Evolutionary conservation across 257 asterid species (phyloP).

Genomic region (Scutellaria minor): DNA sequence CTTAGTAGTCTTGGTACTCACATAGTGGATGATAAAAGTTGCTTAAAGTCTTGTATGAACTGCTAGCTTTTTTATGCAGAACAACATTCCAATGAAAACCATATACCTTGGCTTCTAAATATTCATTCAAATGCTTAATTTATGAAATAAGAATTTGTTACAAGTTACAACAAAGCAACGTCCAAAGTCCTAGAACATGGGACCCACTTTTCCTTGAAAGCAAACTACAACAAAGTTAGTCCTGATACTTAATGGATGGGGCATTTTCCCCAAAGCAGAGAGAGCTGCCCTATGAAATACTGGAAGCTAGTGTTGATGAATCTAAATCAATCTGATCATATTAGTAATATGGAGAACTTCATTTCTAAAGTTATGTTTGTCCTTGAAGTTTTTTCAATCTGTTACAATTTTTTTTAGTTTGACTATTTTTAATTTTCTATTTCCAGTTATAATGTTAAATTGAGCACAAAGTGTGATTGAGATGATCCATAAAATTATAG

Average conservation of each 20-base stretch:
- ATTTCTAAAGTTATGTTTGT: conserved; percentile 2
- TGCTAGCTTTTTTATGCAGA: conserved; percentile 6
- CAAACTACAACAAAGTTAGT: neutral
- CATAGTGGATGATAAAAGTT: conserved; percentile 10
- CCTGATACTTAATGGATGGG: conserved; percentile 25
- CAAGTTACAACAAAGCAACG: conserved; percentile 22
- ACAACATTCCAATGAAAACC: neutral
- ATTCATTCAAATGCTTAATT: conserved; percentile 26
- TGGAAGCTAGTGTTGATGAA: neutral
- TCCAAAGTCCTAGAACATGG: conserved; percentile 25
- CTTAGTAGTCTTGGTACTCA: neutral
- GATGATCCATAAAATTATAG: neutral
- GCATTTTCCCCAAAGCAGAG: conserved; percentile 24
- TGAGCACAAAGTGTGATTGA: neutral
- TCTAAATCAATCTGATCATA: conserved; percentile 27
- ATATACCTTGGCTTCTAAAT: conserved; percentile 20
- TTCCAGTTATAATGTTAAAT: neutral
- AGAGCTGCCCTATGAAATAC: conserved; percentile 16
- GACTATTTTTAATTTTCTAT: neutral
- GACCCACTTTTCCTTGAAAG: conserved; percentile 19
- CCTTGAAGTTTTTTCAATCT: neutral
- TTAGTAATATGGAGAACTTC: neutral
- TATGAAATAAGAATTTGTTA: conserved; percentile 23
- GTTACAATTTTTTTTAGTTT: conserved; percentile 17
- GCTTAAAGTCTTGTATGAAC: neutral